phyloP scores from a whole-genome alignment of 78 protist species.

The Parvularia atlantis region DNA sequence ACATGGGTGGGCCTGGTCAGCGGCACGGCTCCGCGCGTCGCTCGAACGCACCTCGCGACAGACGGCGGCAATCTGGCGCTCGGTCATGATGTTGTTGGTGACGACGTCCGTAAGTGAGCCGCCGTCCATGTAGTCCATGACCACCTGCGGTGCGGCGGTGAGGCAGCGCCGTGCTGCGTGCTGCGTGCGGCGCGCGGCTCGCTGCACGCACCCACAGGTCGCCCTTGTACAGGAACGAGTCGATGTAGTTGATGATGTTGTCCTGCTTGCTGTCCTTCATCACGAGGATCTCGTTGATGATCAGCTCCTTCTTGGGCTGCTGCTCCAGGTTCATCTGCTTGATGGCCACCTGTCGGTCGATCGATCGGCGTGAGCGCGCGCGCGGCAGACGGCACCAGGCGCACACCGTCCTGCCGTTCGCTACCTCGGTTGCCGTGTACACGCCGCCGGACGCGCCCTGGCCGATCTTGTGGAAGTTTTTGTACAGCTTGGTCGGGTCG shows the following conservation, averaged over 20 bases:
- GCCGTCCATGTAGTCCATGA: slow-evolving; percentile 83
- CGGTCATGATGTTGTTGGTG: slow-evolving; percentile 19
- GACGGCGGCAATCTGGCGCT: slow-evolving; percentile 43
- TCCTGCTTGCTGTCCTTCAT: slow-evolving; percentile 64
- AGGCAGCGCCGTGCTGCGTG: too few species aligned
- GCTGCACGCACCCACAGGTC: slow-evolving; percentile 50
- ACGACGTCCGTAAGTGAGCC: slow-evolving; percentile 73
- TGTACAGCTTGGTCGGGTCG: slow-evolving; percentile 20
- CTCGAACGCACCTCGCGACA: slow-evolving; percentile 19
- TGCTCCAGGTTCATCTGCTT: slow-evolving; percentile 55
- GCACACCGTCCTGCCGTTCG: slow-evolving; percentile 4
- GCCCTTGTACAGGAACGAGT: slow-evolving; percentile 32
- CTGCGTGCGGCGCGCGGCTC: not conserved
- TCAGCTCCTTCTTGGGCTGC: slow-evolving; percentile 60
- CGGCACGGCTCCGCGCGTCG: too few species aligned
- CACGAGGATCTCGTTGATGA: slow-evolving; percentile 63
- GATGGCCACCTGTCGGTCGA: slow-evolving; percentile 43
- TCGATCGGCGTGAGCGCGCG: not conserved
- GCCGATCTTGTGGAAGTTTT: slow-evolving; percentile 20
- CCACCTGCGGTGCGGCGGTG: slow-evolving; percentile 3
- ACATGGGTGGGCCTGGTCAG: not conserved
- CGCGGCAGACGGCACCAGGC: not conserved
- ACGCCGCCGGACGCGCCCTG: slow-evolving; percentile 36
- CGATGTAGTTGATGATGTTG: slow-evolving; percentile 66
- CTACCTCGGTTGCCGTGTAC: slow-evolving; percentile 13